These are phyloP conservation scores for Ophiostoma piceae DNA, from an alignment of 2,329 filamentous ascomycete species.

Conservation along the genomic window DNA sequence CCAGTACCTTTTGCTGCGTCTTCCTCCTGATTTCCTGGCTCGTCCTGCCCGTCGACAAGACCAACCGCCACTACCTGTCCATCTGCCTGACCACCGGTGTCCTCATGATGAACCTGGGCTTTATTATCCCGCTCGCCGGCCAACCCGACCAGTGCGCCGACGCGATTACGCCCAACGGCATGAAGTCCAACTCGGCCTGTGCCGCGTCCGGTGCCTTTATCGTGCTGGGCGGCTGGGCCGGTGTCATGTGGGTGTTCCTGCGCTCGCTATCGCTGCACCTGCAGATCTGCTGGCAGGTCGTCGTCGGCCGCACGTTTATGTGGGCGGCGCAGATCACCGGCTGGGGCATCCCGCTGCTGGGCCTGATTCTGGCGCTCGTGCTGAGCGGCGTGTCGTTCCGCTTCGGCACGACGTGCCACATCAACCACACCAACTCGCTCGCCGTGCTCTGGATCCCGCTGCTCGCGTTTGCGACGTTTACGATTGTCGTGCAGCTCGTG, in stretches of 20 bases:
- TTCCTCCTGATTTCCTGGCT: constrained; percentile 78
- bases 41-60: constrained; percentile 78
- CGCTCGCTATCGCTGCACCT: constrained; percentile 87
- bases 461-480: constrained; percentile 68
- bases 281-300: constrained; percentile 95
- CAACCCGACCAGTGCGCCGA: constrained; percentile 80
- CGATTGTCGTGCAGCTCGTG: constrained; percentile 72
- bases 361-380: constrained; percentile 69
- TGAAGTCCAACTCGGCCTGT: constrained; percentile 75
- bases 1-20: constrained; percentile 62
- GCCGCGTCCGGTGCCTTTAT: constrained; percentile 84
- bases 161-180: constrained; percentile 86
- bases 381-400: constrained; percentile 91
- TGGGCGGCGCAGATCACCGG: constrained; percentile 73
- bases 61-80: constrained; percentile 86
- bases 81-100: constrained; percentile 76
- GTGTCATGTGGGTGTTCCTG: constrained; percentile 85
- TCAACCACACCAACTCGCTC: constrained; percentile 82
- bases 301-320: constrained; percentile 86
- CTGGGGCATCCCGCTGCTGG: constrained; percentile 76
- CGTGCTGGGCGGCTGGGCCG: constrained; percentile 77
- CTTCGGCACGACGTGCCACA: constrained; percentile 86
- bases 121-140: constrained; percentile 78
- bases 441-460: constrained; percentile 87
- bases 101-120: constrained; percentile 78